Evolutionary conservation across 306 rosid genomes (phyloP).

Genomic region (Oxytropis ochrocephala): DNA sequence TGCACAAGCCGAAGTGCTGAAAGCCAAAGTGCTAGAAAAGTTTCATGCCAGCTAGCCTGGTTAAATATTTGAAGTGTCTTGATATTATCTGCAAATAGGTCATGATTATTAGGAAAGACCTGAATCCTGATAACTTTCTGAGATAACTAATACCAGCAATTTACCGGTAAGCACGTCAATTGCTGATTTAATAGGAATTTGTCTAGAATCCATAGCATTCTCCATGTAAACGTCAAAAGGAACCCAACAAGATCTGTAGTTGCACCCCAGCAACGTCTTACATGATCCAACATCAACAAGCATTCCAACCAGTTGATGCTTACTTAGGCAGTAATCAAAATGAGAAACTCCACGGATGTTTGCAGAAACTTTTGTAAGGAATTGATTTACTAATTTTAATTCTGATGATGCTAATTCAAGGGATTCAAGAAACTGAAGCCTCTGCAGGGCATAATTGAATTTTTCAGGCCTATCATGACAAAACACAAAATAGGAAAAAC

Average conservation of each 20-base stretch:
- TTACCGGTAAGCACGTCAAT: slow-evolving; percentile 57
- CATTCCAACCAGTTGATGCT: slow-evolving; percentile 41
- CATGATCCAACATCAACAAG: slow-evolving; percentile 40
- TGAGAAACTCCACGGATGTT: slow-evolving; percentile 43
- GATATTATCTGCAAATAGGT: slow-evolving; percentile 56
- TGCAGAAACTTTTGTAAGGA: slow-evolving; percentile 42
- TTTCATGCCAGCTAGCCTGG: slow-evolving; percentile 84
- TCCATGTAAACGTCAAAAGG: slow-evolving; percentile 70
- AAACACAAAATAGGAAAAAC: slow-evolving; percentile 9
- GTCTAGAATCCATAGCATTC: slow-evolving; percentile 70
- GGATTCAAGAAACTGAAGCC: slow-evolving; percentile 53
- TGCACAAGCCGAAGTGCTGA: slow-evolving; percentile 91
- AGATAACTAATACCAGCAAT: slow-evolving; percentile 6
- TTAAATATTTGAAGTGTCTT: slow-evolving; percentile 56
- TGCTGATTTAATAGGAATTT: slow-evolving; percentile 57
- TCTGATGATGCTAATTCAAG: slow-evolving; percentile 42
- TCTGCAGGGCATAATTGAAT: slow-evolving; percentile 61
- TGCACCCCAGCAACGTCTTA: slow-evolving; percentile 31
- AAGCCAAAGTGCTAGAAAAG: slow-evolving; percentile 79
- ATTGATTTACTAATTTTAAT: slow-evolving; percentile 33
- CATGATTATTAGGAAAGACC: slow-evolving; percentile 23
- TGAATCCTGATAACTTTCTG: slow-evolving; percentile 15
- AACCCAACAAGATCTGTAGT: slow-evolving; percentile 53
- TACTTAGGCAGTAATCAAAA: slow-evolving; percentile 37
- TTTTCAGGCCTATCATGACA: slow-evolving; percentile 54